These are phyloP conservation scores for Nicotiana tabacum DNA, from an alignment of 257 asterid genomes.

Conservation along the genomic window DNA sequence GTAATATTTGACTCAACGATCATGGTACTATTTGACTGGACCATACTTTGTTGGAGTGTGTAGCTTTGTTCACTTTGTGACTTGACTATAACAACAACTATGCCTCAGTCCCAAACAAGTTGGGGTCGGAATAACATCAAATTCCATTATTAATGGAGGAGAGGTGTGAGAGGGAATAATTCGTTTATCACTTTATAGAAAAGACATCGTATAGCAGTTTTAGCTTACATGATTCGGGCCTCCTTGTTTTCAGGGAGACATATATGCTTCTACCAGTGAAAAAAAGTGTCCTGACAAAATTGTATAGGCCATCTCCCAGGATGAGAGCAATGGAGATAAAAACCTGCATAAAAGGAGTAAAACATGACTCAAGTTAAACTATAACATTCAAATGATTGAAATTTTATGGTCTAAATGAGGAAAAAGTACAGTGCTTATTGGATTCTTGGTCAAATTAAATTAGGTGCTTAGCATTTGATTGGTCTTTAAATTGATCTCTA, in stretches of 20 bases:
- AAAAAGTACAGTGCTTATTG: background rate
- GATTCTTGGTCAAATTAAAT: background rate
- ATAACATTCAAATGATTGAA: background rate
- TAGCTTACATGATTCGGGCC: conserved; percentile 30
- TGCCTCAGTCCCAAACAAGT: no score
- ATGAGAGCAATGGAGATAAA: conserved; percentile 76
- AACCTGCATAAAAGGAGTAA: conserved; percentile 39
- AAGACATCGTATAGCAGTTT: background rate
- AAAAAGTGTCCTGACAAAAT: conserved; percentile 60
- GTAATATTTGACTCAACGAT: background rate
- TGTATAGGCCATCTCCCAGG: conserved; percentile 83
- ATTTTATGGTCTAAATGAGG: background rate
- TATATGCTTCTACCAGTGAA: conserved; percentile 48
- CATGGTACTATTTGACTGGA: background rate
- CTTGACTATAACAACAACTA: background rate
- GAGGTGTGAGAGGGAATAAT: background rate
- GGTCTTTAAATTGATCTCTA: background rate
- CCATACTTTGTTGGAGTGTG: background rate
- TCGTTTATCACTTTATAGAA: background rate
- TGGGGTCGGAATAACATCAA: background rate
- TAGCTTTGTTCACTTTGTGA: background rate
- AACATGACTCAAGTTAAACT: background rate
- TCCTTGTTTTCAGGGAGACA: conserved; percentile 37
- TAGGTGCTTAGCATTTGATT: background rate
- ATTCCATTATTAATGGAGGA: background rate